Conservation (phyloP, 495 filamentous ascomycete species). For the Penicillium tannophilum region DNA sequence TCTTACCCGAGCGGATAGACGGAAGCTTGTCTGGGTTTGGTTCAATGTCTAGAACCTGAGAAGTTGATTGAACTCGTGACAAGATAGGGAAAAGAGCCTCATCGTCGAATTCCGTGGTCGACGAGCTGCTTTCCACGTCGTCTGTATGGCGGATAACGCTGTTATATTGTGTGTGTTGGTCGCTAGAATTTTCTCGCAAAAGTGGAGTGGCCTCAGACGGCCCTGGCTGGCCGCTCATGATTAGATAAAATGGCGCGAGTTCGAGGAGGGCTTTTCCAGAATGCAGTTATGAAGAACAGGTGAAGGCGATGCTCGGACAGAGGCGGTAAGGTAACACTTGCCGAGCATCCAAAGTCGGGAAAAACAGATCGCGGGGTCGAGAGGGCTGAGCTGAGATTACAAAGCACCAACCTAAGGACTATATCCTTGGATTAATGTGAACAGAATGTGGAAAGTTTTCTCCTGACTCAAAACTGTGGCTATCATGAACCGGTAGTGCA, state of each 20-base stretch:
- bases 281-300: background rate
- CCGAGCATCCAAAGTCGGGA: background rate
- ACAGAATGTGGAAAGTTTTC: background rate
- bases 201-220: constrained; percentile 26
- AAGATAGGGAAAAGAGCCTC: constrained; percentile 26
- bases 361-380: background rate
- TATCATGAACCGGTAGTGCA: background rate
- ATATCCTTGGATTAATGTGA: background rate
- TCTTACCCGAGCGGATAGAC: constrained; percentile 19
- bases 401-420: background rate
- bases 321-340: background rate
- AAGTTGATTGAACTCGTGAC: constrained; percentile 32
- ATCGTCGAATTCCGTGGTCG: constrained; percentile 20
- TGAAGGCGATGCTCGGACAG: background rate
- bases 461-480: background rate
- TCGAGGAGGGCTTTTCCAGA: background rate
- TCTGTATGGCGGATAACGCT: constrained; percentile 9
- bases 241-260: background rate
- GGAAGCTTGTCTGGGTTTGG: constrained; percentile 31
- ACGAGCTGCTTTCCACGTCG: constrained; percentile 26
- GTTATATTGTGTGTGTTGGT: constrained; percentile 12
- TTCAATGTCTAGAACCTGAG: constrained; percentile 36
- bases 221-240: background rate
- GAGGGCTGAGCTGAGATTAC: background rate
- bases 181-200: constrained; percentile 10